phyloP scores from a whole-genome alignment of 129 eudicot species.

The Rutidosis leptorrhynchoides region DNA sequence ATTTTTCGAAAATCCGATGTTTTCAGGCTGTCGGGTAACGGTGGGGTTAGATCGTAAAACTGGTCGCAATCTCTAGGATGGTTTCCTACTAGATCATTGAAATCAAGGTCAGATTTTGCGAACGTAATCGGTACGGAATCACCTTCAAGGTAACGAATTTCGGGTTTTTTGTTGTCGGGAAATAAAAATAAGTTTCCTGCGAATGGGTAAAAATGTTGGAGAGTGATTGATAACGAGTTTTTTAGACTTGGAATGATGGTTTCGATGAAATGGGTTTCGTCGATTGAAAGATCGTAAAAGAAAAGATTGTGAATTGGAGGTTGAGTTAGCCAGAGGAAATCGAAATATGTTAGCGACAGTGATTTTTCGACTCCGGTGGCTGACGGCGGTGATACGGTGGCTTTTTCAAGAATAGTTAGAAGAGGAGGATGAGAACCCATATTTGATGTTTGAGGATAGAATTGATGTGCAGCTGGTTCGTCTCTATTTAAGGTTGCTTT shows the following conservation, averaged over 20 bases:
- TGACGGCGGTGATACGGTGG: slow-evolving; percentile 1
- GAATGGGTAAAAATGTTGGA: slow-evolving; percentile 38
- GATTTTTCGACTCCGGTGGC: not conserved
- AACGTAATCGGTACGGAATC: slow-evolving; percentile 30
- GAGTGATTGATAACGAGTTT: slow-evolving; percentile 37
- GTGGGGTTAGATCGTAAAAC: slow-evolving; percentile 27
- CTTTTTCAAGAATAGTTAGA: not conserved
- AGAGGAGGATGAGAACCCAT: not conserved
- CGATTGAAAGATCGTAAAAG: slow-evolving; percentile 31
- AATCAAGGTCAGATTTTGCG: slow-evolving; percentile 31
- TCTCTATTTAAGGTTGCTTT: too few relatives aligned
- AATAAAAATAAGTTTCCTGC: slow-evolving; percentile 24
- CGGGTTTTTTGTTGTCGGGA: slow-evolving; percentile 19
- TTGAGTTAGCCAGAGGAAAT: slow-evolving; percentile 34
- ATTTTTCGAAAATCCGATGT: not conserved
- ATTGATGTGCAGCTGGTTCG: not conserved
- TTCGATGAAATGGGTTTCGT: slow-evolving; percentile 25
- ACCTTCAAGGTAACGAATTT: slow-evolving; percentile 19
- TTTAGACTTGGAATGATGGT: slow-evolving; percentile 14
- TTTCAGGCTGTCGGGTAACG: slow-evolving; percentile 11
- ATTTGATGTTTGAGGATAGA: not conserved
- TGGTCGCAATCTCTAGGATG: slow-evolving; percentile 24
- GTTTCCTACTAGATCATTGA: slow-evolving; percentile 24
- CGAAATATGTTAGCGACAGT: not conserved
- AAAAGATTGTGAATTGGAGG: slow-evolving; percentile 40